Conservation (phyloP, 768 basidiomycete species). For the Russula abietina region DNA sequence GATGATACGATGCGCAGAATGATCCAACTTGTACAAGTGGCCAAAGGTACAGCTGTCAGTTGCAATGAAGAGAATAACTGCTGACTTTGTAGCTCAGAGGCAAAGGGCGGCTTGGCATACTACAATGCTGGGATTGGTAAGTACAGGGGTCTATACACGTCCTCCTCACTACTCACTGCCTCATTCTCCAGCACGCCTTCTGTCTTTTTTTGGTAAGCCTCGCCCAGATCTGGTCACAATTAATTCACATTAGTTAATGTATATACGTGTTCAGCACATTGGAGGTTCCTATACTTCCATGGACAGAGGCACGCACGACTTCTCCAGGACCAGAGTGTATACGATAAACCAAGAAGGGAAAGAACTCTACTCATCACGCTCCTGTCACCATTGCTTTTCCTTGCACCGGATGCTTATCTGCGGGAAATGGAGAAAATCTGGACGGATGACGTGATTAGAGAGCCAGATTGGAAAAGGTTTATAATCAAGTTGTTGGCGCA, state of each 20-base stretch:
- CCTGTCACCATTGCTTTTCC: slow-evolving; percentile 12
- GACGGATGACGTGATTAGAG: slow-evolving; percentile 12
- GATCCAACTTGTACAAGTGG: slow-evolving; percentile 12
- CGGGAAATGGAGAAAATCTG: slow-evolving; percentile 15
- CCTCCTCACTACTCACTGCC: neutral
- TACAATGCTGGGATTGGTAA: slow-evolving; percentile 10
- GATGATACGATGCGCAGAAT: slow-evolving; percentile 5
- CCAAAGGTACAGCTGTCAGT: neutral
- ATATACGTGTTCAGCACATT: slow-evolving; percentile 8
- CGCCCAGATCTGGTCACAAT: neutral
- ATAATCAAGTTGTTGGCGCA: slow-evolving; percentile 8
- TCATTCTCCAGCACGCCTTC: slow-evolving; percentile 9
- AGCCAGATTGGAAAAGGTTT: slow-evolving; percentile 9
- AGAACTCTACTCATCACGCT: slow-evolving; percentile 14
- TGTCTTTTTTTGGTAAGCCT: slow-evolving; percentile 19
- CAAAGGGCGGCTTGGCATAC: neutral
- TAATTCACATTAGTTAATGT: neutral
- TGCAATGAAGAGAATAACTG: too few species aligned
- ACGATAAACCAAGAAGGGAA: neutral
- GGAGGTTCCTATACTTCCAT: slow-evolving; percentile 21
- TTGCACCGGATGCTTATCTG: slow-evolving; percentile 16
- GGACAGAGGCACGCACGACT: slow-evolving; percentile 20
- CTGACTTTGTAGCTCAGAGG: neutral
- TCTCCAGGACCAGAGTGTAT: slow-evolving; percentile 3
- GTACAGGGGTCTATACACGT: neutral